Evolutionary conservation across 192 early-diverging fungal species (phyloP).

Genomic region (Coemansia erecta): DNA sequence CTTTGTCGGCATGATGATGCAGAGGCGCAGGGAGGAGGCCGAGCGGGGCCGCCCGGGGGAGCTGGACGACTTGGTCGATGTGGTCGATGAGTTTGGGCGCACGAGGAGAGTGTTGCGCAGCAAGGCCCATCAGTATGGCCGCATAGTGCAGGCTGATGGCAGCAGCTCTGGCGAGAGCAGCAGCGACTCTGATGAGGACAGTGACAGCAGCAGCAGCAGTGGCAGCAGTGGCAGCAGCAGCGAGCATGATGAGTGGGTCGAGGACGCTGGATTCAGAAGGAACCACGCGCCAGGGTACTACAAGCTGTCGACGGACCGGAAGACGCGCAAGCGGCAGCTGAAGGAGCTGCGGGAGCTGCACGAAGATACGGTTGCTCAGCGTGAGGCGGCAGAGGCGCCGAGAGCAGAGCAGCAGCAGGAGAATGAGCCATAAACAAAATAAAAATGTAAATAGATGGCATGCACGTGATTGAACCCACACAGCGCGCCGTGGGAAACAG

Average conservation of each 20-base stretch:
- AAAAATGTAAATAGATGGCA: background rate
- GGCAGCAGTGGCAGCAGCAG: background rate
- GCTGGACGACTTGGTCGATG: conserved; percentile 23
- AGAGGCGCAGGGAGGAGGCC: conserved; percentile 1
- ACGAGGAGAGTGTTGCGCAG: conserved; percentile 27
- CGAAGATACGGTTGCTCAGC: conserved; percentile 12
- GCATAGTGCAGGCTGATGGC: background rate
- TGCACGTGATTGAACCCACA: conserved; percentile 26
- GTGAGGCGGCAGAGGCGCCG: conserved; percentile 22
- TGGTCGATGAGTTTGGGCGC: conserved; percentile 51
- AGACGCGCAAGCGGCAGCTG: conserved; percentile 30
- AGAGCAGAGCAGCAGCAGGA: conserved; percentile 4
- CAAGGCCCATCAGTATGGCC: conserved; percentile 11
- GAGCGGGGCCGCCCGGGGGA: background rate
- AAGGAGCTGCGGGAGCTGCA: conserved; percentile 11
- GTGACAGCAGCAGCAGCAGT: background rate
- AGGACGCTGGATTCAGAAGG: background rate
- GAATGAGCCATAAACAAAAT: no score
- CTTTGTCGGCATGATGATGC: conserved; percentile 27
- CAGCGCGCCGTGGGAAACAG: background rate
- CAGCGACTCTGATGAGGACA: background rate
- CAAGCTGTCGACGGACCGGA: conserved; percentile 13
- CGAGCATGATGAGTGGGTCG: background rate
- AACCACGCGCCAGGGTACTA: conserved; percentile 27
- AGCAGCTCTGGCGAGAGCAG: conserved; percentile 7